These are phyloP conservation scores for Mycotypha africana DNA, from an alignment of 371 early-diverging fungal species.

Conservation along the genomic window DNA sequence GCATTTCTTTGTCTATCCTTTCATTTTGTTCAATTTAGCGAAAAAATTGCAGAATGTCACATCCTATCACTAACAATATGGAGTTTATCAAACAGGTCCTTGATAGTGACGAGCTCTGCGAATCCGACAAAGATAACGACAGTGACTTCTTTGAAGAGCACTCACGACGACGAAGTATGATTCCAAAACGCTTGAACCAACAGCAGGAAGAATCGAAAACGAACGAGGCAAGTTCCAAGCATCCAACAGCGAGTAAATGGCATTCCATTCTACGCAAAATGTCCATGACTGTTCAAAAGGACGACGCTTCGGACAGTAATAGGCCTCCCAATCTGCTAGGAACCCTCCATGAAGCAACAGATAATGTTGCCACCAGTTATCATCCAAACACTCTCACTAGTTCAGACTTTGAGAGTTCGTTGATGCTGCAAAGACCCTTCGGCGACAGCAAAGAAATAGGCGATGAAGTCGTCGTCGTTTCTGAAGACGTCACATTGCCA, in stretches of 20 bases:
- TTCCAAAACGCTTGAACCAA: neutral
- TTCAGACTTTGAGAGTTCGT: constrained; percentile 14
- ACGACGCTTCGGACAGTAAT: too few relatives aligned
- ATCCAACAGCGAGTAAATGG: constrained; percentile 11
- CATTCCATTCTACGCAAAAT: constrained; percentile 31
- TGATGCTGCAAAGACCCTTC: constrained; percentile 15
- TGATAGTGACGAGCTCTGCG: too few relatives aligned
- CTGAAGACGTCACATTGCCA: constrained; percentile 29
- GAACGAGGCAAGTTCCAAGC: too few relatives aligned
- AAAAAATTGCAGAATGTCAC: constrained; percentile 5
- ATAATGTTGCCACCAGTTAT: constrained; percentile 4
- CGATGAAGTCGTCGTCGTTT: neutral
- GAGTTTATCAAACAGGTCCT: constrained; percentile 5
- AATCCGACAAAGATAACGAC: too few relatives aligned
- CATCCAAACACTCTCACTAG: neutral
- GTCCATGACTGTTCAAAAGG: constrained; percentile 22
- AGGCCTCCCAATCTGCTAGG: too few relatives aligned
- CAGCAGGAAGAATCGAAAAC: constrained; percentile 1
- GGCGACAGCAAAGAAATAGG: constrained; percentile 2
- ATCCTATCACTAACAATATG: constrained; percentile 8
- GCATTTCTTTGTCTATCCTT: neutral
- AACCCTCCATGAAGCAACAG: constrained; percentile 10
- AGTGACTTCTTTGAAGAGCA: too few relatives aligned
- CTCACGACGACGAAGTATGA: too few relatives aligned
- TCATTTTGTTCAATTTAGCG: neutral